These are phyloP conservation scores for Microascus cirrosus DNA, from an alignment of 2,329 filamentous ascomycete genomes.

Conservation along the genomic window DNA sequence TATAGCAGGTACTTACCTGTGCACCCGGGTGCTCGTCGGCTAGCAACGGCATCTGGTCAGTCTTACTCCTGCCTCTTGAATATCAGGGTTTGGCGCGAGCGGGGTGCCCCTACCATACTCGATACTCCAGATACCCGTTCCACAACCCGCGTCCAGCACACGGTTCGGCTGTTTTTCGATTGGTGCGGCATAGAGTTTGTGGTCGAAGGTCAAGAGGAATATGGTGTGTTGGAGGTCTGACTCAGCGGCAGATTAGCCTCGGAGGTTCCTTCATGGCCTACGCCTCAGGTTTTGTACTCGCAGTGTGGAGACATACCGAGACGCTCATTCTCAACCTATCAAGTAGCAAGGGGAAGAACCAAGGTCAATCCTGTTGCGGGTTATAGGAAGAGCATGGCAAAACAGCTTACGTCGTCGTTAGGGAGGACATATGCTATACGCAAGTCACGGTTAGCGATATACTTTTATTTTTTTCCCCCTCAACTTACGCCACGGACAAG, in stretches of 20 bases:
- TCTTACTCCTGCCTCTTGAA: too few relatives aligned
- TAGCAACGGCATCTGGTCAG: too few relatives aligned
- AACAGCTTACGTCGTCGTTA: conserved; percentile 2
- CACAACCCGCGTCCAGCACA: conserved; percentile 19
- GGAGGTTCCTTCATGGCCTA: too few relatives aligned
- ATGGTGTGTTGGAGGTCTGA: conserved; percentile 16
- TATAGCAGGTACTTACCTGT: too few relatives aligned
- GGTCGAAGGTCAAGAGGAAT: conserved; percentile 13
- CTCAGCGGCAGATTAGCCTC: background rate
- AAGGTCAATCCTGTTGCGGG: background rate
- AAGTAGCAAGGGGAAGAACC: too few relatives aligned
- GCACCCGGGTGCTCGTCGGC: too few relatives aligned
- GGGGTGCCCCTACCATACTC: conserved; percentile 14
- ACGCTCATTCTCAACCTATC: conserved; percentile 12
- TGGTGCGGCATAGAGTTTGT: conserved; percentile 12
- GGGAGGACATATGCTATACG: conserved; percentile 1
- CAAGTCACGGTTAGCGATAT: background rate
- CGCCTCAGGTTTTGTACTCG: too few relatives aligned
- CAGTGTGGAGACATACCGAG: conserved; percentile 6
- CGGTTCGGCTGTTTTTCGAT: conserved; percentile 8
- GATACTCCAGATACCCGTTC: conserved; percentile 20
- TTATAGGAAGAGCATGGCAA: too few relatives aligned
- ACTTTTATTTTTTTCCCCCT: background rate
- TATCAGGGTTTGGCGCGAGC: background rate
- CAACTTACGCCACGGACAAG: too few relatives aligned